These are phyloP conservation scores for Yamadazyma diddensiae DNA, from an alignment of 1,139 yeast species.

Conservation along the genomic window DNA sequence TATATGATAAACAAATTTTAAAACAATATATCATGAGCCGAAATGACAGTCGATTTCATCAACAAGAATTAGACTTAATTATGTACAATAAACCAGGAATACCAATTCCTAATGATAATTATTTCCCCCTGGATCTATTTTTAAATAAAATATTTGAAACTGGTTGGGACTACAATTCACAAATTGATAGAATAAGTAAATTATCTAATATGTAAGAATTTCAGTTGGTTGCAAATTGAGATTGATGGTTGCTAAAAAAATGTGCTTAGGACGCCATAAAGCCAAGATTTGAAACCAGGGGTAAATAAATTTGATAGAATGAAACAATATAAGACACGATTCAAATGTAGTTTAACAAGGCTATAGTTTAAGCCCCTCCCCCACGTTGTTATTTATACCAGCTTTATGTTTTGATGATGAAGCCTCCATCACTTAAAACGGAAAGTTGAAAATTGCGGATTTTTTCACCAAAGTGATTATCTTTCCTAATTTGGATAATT, in stretches of 20 bases:
- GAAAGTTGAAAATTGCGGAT: not conserved
- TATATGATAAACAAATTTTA: conserved; percentile 23
- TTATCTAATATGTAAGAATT: not conserved
- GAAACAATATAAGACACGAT: too few species aligned
- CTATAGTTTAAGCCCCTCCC: too few species aligned
- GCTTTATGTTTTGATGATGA: conserved; percentile 1
- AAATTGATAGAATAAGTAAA: conserved; percentile 14
- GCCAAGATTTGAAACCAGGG: too few species aligned
- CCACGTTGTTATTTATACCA: too few species aligned
- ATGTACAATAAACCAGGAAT: conserved; percentile 8
- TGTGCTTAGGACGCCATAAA: too few species aligned
- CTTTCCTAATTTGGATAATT: conserved; percentile 8
- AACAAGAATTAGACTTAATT: conserved; percentile 20
- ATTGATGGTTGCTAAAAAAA: too few species aligned
- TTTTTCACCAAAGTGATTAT: conserved; percentile 2
- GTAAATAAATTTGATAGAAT: too few species aligned
- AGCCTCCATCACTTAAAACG: too few species aligned
- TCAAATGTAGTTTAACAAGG: too few species aligned
- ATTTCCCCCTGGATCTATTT: conserved; percentile 25
- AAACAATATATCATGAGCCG: conserved; percentile 23
- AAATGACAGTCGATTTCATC: conserved; percentile 27
- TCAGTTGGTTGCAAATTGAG: too few species aligned
- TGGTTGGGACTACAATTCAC: conserved; percentile 16
- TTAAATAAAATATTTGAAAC: conserved; percentile 21
- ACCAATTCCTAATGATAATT: conserved; percentile 12